Percentiles rank a stretch among this genome's conserved stretches.
These are phyloP conservation scores for Lagenidium giganteum DNA, from an alignment of 352 stramenopile genomes.

Conservation along the genomic window DNA sequence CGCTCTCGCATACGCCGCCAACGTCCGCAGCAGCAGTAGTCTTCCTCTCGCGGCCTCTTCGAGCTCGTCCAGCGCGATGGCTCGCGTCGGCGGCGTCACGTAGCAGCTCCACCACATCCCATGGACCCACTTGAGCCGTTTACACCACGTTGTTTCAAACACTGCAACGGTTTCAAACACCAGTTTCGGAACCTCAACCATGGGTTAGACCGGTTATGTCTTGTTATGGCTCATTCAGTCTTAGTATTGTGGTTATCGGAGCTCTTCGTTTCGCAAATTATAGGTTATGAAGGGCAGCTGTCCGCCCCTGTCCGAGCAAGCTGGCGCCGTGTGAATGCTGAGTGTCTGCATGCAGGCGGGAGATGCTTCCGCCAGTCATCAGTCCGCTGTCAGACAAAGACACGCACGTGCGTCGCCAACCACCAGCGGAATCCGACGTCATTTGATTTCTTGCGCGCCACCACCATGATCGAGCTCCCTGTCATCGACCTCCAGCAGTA, in stretches of 20 bases:
- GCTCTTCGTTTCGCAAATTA: not conserved
- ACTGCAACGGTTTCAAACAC: no score
- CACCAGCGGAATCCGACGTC: not conserved
- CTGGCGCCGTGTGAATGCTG: conserved; percentile 5
- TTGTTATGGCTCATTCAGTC: no score
- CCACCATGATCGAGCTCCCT: conserved; percentile 65
- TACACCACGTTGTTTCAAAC: not conserved
- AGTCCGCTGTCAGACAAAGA: conserved; percentile 18
- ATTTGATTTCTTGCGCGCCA: not conserved
- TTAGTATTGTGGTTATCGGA: no score
- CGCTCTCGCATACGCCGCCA: conserved; percentile 4
- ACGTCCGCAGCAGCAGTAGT: conserved; percentile 32
- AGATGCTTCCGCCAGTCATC: no score
- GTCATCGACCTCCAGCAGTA: conserved; percentile 82
- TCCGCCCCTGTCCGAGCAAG: conserved; percentile 16
- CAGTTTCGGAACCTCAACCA: no score
- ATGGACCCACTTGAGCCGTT: not conserved
- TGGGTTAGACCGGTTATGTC: no score
- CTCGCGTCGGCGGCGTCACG: conserved; percentile 61
- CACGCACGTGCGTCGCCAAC: conserved; percentile 11
- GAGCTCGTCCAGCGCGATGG: conserved; percentile 93
- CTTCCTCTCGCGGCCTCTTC: conserved; percentile 82
- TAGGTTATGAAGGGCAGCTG: conserved; percentile 9
- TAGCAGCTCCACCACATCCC: conserved; percentile 66
- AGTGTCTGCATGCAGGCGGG: not conserved